Evolutionary conservation across 1,284 basidiomycete genomes (phyloP).

Genomic region (Apiotrichum montevideense): DNA sequence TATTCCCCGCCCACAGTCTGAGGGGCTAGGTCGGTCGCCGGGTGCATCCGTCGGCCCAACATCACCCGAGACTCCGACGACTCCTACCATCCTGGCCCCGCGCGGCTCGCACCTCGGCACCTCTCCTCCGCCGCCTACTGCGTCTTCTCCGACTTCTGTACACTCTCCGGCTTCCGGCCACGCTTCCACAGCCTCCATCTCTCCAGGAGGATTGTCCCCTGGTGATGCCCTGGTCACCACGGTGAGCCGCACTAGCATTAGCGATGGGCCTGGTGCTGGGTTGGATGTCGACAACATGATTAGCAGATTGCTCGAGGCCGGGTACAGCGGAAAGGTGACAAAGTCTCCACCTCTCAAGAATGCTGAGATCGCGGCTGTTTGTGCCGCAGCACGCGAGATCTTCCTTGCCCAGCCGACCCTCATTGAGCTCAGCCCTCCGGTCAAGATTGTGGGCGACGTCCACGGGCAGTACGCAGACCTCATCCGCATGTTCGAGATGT

Average conservation of each 20-base stretch:
- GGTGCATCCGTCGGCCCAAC: not conserved
- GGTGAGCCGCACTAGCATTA: slow-evolving; percentile 31
- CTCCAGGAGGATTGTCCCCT: slow-evolving; percentile 14
- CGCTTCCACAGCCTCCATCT: slow-evolving; percentile 24
- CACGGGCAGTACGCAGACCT: slow-evolving; percentile 99
- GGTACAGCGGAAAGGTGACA: slow-evolving; percentile 95
- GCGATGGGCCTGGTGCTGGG: slow-evolving; percentile 14
- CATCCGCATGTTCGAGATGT: slow-evolving; percentile 98
- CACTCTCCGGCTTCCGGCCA: slow-evolving; percentile 23
- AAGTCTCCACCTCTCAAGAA: slow-evolving; percentile 97
- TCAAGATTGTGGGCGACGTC: slow-evolving; percentile 99
- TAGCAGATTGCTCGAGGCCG: slow-evolving; percentile 87
- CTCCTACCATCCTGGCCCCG: slow-evolving; percentile 46
- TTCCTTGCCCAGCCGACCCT: slow-evolving; percentile 95
- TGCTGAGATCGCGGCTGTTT: slow-evolving; percentile 89
- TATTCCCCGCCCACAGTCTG: not conserved
- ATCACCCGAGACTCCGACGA: slow-evolving; percentile 34
- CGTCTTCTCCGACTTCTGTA: slow-evolving; percentile 12
- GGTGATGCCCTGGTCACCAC: slow-evolving; percentile 34
- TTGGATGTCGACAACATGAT: slow-evolving; percentile 99
- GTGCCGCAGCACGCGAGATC: slow-evolving; percentile 93
- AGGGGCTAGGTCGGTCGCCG: not conserved
- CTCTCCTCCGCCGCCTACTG: slow-evolving; percentile 38
- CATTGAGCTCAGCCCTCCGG: slow-evolving; percentile 94
- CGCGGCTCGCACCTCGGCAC: slow-evolving; percentile 25